These are phyloP conservation scores for Acer yangbiense DNA, from an alignment of 345 rosid species.

Conservation along the genomic window DNA sequence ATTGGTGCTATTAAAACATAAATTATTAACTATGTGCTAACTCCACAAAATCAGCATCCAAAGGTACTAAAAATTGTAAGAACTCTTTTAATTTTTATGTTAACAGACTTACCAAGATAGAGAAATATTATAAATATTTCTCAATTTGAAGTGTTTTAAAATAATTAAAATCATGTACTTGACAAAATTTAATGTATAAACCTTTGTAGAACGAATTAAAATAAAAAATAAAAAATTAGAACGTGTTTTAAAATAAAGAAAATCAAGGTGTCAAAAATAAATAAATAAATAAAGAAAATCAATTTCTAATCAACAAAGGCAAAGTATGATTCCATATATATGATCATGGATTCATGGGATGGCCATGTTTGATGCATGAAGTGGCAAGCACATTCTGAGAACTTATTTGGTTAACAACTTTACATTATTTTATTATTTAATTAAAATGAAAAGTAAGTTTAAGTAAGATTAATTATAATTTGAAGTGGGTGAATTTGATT, in stretches of 20 bases:
- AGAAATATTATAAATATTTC: too few species aligned
- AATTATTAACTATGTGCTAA: too few species aligned
- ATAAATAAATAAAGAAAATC: not conserved
- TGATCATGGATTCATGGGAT: not conserved
- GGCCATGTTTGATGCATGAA: not conserved
- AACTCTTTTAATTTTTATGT: too few species aligned
- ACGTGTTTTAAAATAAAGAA: too few species aligned
- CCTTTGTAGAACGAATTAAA: not conserved
- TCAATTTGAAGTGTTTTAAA: too few species aligned
- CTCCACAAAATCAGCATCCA: too few species aligned
- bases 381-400: not conserved
- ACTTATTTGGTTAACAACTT: not conserved
- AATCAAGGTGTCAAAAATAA: too few species aligned
- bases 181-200: not conserved
- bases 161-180: too few species aligned
- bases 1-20: too few species aligned
- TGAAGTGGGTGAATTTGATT: constrained; percentile 3
- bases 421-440: not conserved
- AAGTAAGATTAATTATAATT: not conserved
- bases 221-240: too few species aligned
- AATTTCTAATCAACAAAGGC: not conserved
- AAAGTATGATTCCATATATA: not conserved
- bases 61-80: too few species aligned
- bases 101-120: too few species aligned
- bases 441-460: not conserved